Percentiles rank a stretch among this genome's conserved stretches.
These are phyloP conservation scores for Backusella liffmaniae DNA, from an alignment of 192 early-diverging fungal species.

Conservation along the genomic window DNA sequence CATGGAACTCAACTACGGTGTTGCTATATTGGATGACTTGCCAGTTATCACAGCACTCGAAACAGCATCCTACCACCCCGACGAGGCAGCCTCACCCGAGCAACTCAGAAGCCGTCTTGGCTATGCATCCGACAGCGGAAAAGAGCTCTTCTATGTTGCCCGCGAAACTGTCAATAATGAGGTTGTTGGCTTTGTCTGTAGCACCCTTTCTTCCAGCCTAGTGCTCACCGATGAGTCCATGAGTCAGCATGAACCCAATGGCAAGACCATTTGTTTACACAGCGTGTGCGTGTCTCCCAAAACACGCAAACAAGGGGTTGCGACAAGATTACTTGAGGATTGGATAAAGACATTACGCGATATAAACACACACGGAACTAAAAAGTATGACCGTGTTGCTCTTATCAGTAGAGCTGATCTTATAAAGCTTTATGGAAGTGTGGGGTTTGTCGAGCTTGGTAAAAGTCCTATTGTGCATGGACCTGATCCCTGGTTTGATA, in stretches of 20 bases:
- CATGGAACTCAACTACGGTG: background rate
- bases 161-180: slow-evolving; percentile 3
- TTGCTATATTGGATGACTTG: slow-evolving; percentile 16
- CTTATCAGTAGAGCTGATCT: slow-evolving; percentile 57
- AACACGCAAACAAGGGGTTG: slow-evolving; percentile 58
- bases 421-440: slow-evolving; percentile 57
- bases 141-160: slow-evolving; percentile 40
- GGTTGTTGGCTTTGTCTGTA: slow-evolving; percentile 61
- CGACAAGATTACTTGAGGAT: slow-evolving; percentile 42
- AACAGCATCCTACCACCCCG: slow-evolving; percentile 35
- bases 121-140: slow-evolving; percentile 26
- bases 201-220: slow-evolving; percentile 44
- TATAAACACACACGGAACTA: background rate
- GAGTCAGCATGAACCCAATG: slow-evolving; percentile 56
- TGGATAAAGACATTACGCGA: slow-evolving; percentile 47
- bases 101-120: slow-evolving; percentile 40
- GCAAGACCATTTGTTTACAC: slow-evolving; percentile 65
- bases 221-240: slow-evolving; percentile 66
- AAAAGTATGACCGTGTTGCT: slow-evolving; percentile 44
- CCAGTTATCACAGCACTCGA: slow-evolving; percentile 12
- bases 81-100: slow-evolving; percentile 45
- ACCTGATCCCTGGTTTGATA: slow-evolving; percentile 48
- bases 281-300: slow-evolving; percentile 57
- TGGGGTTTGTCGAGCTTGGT: slow-evolving; percentile 59
- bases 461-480: slow-evolving; percentile 63